Conservation (phyloP, 2,329 filamentous ascomycete species). For the Aspergillus tanneri region DNA sequence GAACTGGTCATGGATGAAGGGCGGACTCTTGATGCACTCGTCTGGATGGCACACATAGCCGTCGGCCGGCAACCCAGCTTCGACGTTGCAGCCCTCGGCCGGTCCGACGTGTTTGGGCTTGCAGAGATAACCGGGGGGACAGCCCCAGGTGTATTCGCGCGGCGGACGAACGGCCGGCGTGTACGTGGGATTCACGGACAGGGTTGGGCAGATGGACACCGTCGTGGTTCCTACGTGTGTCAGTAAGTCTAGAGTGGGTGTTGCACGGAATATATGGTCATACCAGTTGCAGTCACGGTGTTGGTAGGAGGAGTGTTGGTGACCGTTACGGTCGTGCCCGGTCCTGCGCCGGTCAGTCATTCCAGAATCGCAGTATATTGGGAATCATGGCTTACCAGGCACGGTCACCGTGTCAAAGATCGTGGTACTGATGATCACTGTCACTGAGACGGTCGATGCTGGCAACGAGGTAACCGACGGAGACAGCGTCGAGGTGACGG, state of each 20-base stretch:
- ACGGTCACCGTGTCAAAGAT: slow-evolving; percentile 12
- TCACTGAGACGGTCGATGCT: slow-evolving; percentile 12
- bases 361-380: neutral
- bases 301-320: slow-evolving; percentile 5
- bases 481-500: neutral
- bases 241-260: neutral
- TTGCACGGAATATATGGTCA: neutral
- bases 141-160: slow-evolving; percentile 38
- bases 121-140: slow-evolving; percentile 44
- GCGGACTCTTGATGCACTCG: slow-evolving; percentile 38
- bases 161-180: slow-evolving; percentile 27
- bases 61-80: slow-evolving; percentile 36
- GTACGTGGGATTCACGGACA: slow-evolving; percentile 33
- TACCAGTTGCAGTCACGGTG: slow-evolving; percentile 9
- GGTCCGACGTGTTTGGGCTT: slow-evolving; percentile 28
- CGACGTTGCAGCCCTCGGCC: slow-evolving; percentile 38
- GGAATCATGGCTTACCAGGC: neutral
- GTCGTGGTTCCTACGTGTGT: slow-evolving; percentile 10
- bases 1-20: slow-evolving; percentile 26
- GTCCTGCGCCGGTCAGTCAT: neutral
- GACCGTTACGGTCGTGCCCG: neutral
- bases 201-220: slow-evolving; percentile 30
- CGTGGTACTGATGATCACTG: slow-evolving; percentile 18
- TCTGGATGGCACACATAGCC: slow-evolving; percentile 39
- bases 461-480: slow-evolving; percentile 4